Evolutionary conservation across 331 rosid genomes (phyloP).

Genomic region (Dryas integrifolia): DNA sequence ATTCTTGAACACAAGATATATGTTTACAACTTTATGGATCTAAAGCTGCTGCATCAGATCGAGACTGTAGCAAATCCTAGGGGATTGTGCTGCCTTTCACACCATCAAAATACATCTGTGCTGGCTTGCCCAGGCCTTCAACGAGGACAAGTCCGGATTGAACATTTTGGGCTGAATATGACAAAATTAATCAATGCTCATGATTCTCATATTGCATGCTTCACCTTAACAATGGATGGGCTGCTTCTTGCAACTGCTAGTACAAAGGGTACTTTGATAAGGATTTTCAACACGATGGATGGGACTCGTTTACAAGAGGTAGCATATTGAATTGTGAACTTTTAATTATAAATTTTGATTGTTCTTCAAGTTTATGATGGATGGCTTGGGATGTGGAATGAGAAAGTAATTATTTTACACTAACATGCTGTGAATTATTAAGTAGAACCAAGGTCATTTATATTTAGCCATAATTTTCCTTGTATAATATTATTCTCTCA

Average conservation of each 20-base stretch:
- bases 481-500: background rate
- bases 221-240: conserved; percentile 83
- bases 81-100: conserved; percentile 85
- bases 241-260: conserved; percentile 98
- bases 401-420: background rate
- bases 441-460: conserved; percentile 9
- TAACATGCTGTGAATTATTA: conserved; percentile 4
- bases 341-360: conserved; percentile 13
- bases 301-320: conserved; percentile 91
- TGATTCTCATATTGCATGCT: conserved; percentile 78
- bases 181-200: conserved; percentile 72
- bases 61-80: conserved; percentile 81
- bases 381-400: background rate
- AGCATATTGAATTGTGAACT: conserved; percentile 28
- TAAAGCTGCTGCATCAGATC: conserved; percentile 85
- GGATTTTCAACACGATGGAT: conserved; percentile 94
- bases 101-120: conserved; percentile 71
- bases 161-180: conserved; percentile 83
- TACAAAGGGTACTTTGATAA: conserved; percentile 81
- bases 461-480: background rate
- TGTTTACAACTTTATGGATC: conserved; percentile 70
- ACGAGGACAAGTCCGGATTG: conserved; percentile 76
- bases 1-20: conserved; percentile 90
- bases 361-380: conserved; percentile 21
- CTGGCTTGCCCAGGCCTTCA: conserved; percentile 85